Evolutionary conservation across 257 asterid species (phyloP).

Genomic region (Solanum dulcamara): DNA sequence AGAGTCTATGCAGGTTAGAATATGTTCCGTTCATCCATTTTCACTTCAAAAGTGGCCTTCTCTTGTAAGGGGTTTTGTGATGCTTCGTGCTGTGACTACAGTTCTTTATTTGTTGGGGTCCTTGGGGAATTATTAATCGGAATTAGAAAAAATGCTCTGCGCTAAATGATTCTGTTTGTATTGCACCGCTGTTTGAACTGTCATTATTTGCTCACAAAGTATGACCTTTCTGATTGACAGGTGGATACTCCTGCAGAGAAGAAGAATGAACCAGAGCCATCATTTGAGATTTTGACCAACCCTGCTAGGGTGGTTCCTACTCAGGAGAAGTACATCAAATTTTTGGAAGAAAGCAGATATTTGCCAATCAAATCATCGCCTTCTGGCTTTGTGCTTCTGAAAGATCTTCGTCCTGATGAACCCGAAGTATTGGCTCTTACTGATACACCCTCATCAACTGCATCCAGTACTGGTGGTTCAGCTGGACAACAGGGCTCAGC

Average conservation of each 20-base stretch:
- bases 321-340: constrained; percentile 72
- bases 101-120: background rate
- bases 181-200: background rate
- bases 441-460: constrained; percentile 52
- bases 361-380: constrained; percentile 74
- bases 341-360: constrained; percentile 73
- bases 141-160: background rate
- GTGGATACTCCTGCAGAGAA: constrained; percentile 49
- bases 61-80: background rate
- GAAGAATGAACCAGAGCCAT: constrained; percentile 69
- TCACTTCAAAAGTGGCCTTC: background rate
- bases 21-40: background rate
- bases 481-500: constrained; percentile 43
- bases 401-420: constrained; percentile 69
- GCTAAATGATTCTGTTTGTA: background rate
- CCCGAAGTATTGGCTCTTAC: constrained; percentile 69
- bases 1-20: constrained; percentile 71
- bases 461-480: constrained; percentile 38
- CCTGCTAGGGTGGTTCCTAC: constrained; percentile 90
- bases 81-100: background rate
- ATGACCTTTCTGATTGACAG: constrained; percentile 20
- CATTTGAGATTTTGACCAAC: constrained; percentile 66
- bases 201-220: background rate
- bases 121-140: background rate
- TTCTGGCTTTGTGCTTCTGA: constrained; percentile 81